Percentiles rank a stretch among this genome's conserved stretches.
Conservation (phyloP, 1,284 basidiomycete genomes). For the Schizophyllum commune region DNA sequence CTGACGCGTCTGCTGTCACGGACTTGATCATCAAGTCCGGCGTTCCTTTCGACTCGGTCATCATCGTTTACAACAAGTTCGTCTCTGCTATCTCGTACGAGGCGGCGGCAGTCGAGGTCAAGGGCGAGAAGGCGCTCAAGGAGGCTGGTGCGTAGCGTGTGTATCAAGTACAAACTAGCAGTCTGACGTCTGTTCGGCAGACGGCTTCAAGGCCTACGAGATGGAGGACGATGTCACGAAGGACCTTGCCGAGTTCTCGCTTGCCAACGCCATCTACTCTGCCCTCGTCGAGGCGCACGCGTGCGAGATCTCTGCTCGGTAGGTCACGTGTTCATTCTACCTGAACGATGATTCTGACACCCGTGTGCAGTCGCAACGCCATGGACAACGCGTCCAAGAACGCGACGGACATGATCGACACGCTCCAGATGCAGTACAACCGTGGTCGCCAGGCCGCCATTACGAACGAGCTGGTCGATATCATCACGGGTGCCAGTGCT, state of each 20-base stretch:
- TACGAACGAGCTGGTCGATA: constrained; percentile 92
- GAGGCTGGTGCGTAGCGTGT: constrained; percentile 57
- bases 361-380: constrained; percentile 74
- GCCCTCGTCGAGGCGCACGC: constrained; percentile 95
- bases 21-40: constrained; percentile 88
- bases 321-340: constrained; percentile 15
- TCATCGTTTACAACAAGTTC: constrained; percentile 94
- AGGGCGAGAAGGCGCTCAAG: constrained; percentile 74
- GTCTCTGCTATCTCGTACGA: constrained; percentile 93
- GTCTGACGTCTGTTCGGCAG: constrained; percentile 26
- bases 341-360: constrained; percentile 14
- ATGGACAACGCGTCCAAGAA: constrained; percentile 99
- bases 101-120: constrained; percentile 67
- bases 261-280: constrained; percentile 95
- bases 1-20: constrained; percentile 90
- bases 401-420: constrained; percentile 85
- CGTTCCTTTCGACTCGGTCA: constrained; percentile 83
- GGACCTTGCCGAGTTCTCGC: constrained; percentile 92
- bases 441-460: constrained; percentile 99
- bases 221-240: constrained; percentile 94
- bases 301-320: constrained; percentile 88
- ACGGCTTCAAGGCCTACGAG: constrained; percentile 88
- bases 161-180: neutral
- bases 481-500: constrained; percentile 69
- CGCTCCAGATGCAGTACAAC: constrained; percentile 92